A percentile compares a stretch with the other conserved stretches of the same genome.
Conservation (phyloP, 768 basidiomycete species). For the Cystobasidium onofrii region DNA sequence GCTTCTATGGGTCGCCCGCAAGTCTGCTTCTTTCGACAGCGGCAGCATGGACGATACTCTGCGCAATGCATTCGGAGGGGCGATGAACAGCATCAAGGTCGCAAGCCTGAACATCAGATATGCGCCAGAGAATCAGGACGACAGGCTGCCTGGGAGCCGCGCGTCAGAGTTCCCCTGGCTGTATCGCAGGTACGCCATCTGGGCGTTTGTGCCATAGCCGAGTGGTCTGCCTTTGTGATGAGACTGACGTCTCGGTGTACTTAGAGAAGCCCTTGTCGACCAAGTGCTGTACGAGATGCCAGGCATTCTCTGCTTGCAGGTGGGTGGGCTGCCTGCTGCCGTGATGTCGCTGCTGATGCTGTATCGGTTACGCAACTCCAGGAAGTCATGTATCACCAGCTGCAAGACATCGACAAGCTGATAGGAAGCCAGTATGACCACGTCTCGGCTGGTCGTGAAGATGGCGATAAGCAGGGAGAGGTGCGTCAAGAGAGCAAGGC, state of each 20-base stretch:
- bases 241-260: not conserved
- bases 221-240: not conserved
- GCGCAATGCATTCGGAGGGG: not conserved
- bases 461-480: conserved; percentile 13
- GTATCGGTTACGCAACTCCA: not conserved
- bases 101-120: conserved; percentile 17
- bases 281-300: conserved; percentile 33
- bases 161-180: not conserved
- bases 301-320: conserved; percentile 35
- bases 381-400: conserved; percentile 37
- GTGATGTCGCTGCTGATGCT: not conserved
- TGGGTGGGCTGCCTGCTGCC: not conserved
- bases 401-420: conserved; percentile 23
- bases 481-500: not conserved
- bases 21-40: too few species aligned
- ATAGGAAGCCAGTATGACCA: conserved; percentile 23
- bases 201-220: too few species aligned
- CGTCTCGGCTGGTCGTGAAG: conserved; percentile 36
- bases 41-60: not conserved
- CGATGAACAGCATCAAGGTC: conserved; percentile 20
- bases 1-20: not conserved
- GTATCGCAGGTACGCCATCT: not conserved
- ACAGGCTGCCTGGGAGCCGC: not conserved
- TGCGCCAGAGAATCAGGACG: not conserved
- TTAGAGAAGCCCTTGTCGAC: conserved; percentile 34